phyloP scores from a whole-genome alignment of 106 monocot genomes.

The Chionographis japonica region DNA sequence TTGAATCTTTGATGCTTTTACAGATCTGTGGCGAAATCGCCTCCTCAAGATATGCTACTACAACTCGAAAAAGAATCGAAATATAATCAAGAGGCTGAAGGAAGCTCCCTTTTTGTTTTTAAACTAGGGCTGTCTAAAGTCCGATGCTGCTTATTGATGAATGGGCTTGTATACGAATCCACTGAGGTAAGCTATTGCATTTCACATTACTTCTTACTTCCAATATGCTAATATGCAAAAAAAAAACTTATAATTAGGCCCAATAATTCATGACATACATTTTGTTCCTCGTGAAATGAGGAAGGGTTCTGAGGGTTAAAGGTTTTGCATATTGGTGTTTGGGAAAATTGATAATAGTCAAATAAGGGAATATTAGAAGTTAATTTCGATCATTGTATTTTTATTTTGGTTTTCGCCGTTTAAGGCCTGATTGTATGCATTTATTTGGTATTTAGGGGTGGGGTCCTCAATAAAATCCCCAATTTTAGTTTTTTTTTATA shows the following conservation, averaged over 20 bases:
- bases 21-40: slow-evolving; percentile 80
- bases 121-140: slow-evolving; percentile 83
- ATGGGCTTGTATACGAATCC: slow-evolving; percentile 82
- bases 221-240: neutral
- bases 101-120: slow-evolving; percentile 73
- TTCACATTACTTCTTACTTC: neutral
- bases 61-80: slow-evolving; percentile 57
- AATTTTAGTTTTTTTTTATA: too few relatives aligned
- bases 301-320: too few relatives aligned
- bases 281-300: neutral
- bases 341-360: too few relatives aligned
- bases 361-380: too few relatives aligned
- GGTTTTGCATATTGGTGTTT: too few relatives aligned
- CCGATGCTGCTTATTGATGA: slow-evolving; percentile 77
- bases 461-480: too few relatives aligned
- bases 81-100: slow-evolving; percentile 53
- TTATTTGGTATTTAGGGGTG: too few relatives aligned
- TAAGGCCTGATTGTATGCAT: too few relatives aligned
- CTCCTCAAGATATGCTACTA: slow-evolving; percentile 79
- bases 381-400: too few relatives aligned
- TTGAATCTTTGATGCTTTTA: slow-evolving; percentile 13
- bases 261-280: neutral
- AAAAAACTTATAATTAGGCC: neutral
- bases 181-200: slow-evolving; percentile 47
- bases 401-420: too few relatives aligned